Evolutionary conservation across 352 stramenopile genomes (phyloP), one percentile per base, ranked within the genome.

Genomic region (Globisporangium spiculum): DNA sequence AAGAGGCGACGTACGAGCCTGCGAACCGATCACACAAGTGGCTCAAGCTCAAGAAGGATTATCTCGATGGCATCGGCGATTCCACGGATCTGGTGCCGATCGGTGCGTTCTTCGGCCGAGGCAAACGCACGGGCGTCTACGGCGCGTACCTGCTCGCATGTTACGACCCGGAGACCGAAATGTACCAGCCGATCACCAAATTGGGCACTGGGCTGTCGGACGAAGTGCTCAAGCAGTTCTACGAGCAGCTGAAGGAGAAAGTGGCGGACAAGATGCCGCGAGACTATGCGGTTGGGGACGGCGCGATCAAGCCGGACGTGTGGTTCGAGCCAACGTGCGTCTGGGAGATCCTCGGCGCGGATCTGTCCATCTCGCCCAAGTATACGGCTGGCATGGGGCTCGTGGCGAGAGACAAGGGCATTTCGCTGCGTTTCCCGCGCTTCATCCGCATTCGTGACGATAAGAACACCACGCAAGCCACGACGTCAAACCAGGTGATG

Each of bases 1-100:
- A 93, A 24, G 97, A 99, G 77, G 93, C 94, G 22, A 97, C 94
- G 1, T 99, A 99, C 77, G 93, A 99, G 74, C 98, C 98, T 7
- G 98, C 95, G 7, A 98, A 97, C 68, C 91, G 97, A 46, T 99
- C 96, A 9, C 86, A 99, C 65, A 99, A 99, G 77, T 99, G 98
- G 98, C 86, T 99, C 53, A 99, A 99, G 75, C 88, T 99, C 7
- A 99, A 99, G 80, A 99, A 99, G 75, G 98, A 99, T 79, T 99
- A 99, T 68, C 76, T 99, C 1, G 96, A 99, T 27, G 97, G 96
- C 24, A 94, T 99, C 52, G 97, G 96, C 8, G 98, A 99, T 76
- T 99, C 97, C 10, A 91, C 99, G 1, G 98, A 99, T 76, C 80
- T 99, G 24, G 98, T 99, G 32, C 97, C 97, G 2, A 95, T 99